These are phyloP conservation scores for Candolleomyces eurysporus DNA, from an alignment of 768 basidiomycete species.

Conservation along the genomic window DNA sequence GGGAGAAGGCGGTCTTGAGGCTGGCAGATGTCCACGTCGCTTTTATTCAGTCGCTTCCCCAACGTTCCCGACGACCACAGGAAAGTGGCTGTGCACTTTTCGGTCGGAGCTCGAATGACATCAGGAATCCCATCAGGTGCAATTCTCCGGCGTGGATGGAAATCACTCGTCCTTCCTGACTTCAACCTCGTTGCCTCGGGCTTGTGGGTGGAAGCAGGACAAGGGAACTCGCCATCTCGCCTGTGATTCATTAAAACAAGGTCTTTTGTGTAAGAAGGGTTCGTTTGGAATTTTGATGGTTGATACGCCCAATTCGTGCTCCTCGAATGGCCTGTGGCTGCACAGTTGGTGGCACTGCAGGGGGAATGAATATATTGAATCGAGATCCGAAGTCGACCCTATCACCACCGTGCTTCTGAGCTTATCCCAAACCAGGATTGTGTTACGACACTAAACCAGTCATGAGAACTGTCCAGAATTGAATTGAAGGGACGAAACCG, in stretches of 20 bases:
- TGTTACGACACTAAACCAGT: background rate
- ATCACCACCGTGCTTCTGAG: background rate
- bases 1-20: background rate
- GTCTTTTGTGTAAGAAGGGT: background rate
- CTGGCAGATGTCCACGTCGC: background rate
- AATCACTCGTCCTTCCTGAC: background rate
- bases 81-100: background rate
- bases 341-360: background rate
- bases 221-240: background rate
- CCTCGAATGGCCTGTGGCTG: background rate
- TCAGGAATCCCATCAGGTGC: background rate
- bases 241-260: background rate
- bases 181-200: background rate
- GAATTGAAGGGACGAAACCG: no score
- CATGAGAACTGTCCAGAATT: constrained; percentile 2
- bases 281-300: background rate
- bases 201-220: background rate
- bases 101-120: background rate
- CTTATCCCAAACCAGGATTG: background rate
- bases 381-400: constrained; percentile 8
- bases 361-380: background rate
- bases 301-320: background rate
- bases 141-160: no score
- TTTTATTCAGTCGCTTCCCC: background rate
- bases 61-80: background rate